phyloP scores from a whole-genome alignment of 2,329 filamentous ascomycete genomes.

The Gaeumannomyces sp. region DNA sequence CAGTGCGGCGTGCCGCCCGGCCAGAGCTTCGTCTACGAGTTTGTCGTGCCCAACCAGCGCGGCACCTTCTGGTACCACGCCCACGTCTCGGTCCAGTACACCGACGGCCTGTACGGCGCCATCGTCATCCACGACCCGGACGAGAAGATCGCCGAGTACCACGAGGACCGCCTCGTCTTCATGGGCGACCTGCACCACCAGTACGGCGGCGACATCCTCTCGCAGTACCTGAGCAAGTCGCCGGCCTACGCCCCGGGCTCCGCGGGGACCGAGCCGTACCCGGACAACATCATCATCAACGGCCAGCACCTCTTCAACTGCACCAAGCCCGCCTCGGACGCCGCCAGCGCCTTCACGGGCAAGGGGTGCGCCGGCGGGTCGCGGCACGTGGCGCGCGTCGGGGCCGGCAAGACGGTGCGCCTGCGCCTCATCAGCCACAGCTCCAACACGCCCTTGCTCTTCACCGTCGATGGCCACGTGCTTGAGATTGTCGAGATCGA shows the following conservation, averaged over 20 bases:
- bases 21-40: slow-evolving; percentile 47
- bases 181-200: slow-evolving; percentile 66
- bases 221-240: slow-evolving; percentile 30
- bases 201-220: slow-evolving; percentile 32
- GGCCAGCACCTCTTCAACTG: slow-evolving; percentile 13
- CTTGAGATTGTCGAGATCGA: slow-evolving; percentile 33
- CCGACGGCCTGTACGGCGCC: slow-evolving; percentile 59
- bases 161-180: slow-evolving; percentile 55
- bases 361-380: slow-evolving; percentile 25
- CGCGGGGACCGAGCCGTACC: slow-evolving; percentile 13
- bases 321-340: slow-evolving; percentile 3
- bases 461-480: slow-evolving; percentile 33
- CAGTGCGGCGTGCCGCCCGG: slow-evolving; percentile 57
- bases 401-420: slow-evolving; percentile 22
- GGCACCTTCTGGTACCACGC: slow-evolving; percentile 50
- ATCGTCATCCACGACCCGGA: slow-evolving; percentile 58
- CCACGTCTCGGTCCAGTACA: slow-evolving; percentile 53
- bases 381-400: slow-evolving; percentile 26
- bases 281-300: slow-evolving; percentile 14
- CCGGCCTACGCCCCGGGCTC: slow-evolving; percentile 37
- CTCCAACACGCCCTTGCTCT: slow-evolving; percentile 31
- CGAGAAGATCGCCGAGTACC: slow-evolving; percentile 35
- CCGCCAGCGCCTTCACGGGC: slow-evolving; percentile 19
- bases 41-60: slow-evolving; percentile 20
- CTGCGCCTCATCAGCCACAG: slow-evolving; percentile 35